Evolutionary conservation across 805 yeast species (phyloP), one percentile per base, ranked within the genome.

Genomic region (Candida sphagnicola): DNA sequence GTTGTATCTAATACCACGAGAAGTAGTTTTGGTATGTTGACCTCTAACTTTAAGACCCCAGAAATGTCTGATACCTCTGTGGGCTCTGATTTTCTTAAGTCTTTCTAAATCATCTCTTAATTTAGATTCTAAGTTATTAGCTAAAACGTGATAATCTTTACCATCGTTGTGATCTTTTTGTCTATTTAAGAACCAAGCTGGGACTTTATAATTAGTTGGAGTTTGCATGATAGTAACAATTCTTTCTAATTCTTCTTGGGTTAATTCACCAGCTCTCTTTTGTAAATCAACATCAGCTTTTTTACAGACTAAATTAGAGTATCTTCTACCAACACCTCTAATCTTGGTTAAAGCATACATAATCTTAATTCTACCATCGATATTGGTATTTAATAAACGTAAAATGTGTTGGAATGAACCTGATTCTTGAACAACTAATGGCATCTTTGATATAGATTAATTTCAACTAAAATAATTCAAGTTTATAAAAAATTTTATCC

Each of bases 291-390:
- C 95, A 82, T 93, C 99, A 66, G 99, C 99, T 85, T 91, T 95
- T 87, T 95, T 95, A 83, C 98, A 93, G 70, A 93, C 96, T 79
- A 93, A 81, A 90, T 95, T 93, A 76, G 99, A 81, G 86, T 91
- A 95, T 81, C 99, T 93, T 78, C 98, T 95, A 81, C 99, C 99
- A 67, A 93, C 98, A 90, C 99, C 99, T 81, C 96, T 87, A 74
- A 93, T 95, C 78, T 90, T 85, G 82, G 99, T 90, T 79, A 93
- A 81, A 74, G 99, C 99, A 87, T 90, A 95, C 93, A 93, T 95
- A 76, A 93, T 83, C 85, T 93, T 93, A 83, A 91, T 91, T 89
- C 95, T 90, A 85, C 99, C 99, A 77, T 93, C 99, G 74, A 93
- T 97, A 90, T 93, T 93, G 79, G 99, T 93, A 89, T 95, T 93